Evolutionary conservation across 495 filamentous ascomycete species (phyloP).

Genomic region (Cenococcum geophilum): DNA sequence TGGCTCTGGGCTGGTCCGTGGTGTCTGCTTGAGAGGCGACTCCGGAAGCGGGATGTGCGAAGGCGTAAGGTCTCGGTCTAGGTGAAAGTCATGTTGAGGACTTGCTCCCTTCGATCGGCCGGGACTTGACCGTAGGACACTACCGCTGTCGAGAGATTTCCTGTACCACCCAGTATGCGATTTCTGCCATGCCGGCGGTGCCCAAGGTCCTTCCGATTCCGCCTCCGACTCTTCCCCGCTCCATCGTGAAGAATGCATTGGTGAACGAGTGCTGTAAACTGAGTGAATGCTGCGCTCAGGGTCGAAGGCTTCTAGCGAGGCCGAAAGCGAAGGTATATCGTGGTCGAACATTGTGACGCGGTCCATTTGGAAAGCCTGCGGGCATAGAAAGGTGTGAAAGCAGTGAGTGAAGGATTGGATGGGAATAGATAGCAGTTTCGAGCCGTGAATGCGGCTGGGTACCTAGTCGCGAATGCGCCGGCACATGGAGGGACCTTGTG

Average conservation of each 20-base stretch:
- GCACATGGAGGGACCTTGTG: slow-evolving; percentile 28
- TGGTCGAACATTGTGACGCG: slow-evolving; percentile 25
- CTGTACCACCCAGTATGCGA: slow-evolving; percentile 57
- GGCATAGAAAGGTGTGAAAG: background rate
- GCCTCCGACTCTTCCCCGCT: slow-evolving; percentile 33
- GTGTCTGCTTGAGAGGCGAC: slow-evolving; percentile 44
- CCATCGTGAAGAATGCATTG: slow-evolving; percentile 28
- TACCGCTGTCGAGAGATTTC: slow-evolving; percentile 45
- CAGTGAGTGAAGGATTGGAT: slow-evolving; percentile 1
- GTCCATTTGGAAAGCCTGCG: slow-evolving; percentile 3
- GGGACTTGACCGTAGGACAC: slow-evolving; percentile 38
- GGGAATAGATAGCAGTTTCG: background rate
- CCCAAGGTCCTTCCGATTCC: slow-evolving; percentile 49
- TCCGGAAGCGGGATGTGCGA: slow-evolving; percentile 55
- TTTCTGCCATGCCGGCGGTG: slow-evolving; percentile 55
- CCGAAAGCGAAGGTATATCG: slow-evolving; percentile 28
- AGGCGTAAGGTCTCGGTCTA: slow-evolving; percentile 52
- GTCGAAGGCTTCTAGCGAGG: slow-evolving; percentile 28
- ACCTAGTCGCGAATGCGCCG: slow-evolving; percentile 21
- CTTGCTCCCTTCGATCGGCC: slow-evolving; percentile 50
- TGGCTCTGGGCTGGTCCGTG: slow-evolving; percentile 43
- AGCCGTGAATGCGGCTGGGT: slow-evolving; percentile 6
- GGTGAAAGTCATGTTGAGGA: slow-evolving; percentile 52
- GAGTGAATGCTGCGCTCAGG: slow-evolving; percentile 28
- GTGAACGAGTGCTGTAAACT: slow-evolving; percentile 19